phyloP scores from a whole-genome alignment of 495 filamentous ascomycete genomes.

The Aspergillus saccharolyticus region DNA sequence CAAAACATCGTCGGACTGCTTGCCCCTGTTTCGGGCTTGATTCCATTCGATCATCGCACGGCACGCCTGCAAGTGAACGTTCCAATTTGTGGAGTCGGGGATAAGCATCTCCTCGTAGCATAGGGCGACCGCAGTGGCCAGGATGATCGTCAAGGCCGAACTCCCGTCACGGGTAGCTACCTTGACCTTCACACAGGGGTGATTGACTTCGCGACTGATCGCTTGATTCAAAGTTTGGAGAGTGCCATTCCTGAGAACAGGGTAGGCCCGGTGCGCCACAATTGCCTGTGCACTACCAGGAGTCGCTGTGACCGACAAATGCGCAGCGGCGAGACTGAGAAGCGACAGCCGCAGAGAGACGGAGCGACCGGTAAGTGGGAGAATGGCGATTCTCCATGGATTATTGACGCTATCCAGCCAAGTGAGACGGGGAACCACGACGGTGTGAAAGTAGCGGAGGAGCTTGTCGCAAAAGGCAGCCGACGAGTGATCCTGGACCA shows the following conservation, averaged over 20 bases:
- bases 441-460: slow-evolving; percentile 13
- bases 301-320: slow-evolving; percentile 15
- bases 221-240: slow-evolving; percentile 8
- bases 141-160: slow-evolving; percentile 9
- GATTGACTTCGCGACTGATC: slow-evolving; percentile 8
- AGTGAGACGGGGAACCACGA: slow-evolving; percentile 14
- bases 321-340: slow-evolving; percentile 17
- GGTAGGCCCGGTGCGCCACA: background rate
- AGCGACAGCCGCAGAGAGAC: slow-evolving; percentile 15
- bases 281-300: background rate
- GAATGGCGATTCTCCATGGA: slow-evolving; percentile 16
- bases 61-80: slow-evolving; percentile 17
- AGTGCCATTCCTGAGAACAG: slow-evolving; percentile 11
- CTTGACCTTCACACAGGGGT: background rate
- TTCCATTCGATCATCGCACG: slow-evolving; percentile 16
- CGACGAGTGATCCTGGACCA: slow-evolving; percentile 6
- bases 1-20: slow-evolving; percentile 3
- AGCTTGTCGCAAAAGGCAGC: slow-evolving; percentile 10
- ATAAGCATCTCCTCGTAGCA: slow-evolving; percentile 19
- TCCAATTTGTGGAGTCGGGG: slow-evolving; percentile 17
- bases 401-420: slow-evolving; percentile 21
- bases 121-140: slow-evolving; percentile 13
- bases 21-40: background rate
- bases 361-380: slow-evolving; percentile 7
- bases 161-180: background rate